Evolutionary conservation across 176 grass and related monocot genomes (phyloP), one percentile per base, ranked within the genome.

Genomic region (Dendrocalamus sinicus): DNA sequence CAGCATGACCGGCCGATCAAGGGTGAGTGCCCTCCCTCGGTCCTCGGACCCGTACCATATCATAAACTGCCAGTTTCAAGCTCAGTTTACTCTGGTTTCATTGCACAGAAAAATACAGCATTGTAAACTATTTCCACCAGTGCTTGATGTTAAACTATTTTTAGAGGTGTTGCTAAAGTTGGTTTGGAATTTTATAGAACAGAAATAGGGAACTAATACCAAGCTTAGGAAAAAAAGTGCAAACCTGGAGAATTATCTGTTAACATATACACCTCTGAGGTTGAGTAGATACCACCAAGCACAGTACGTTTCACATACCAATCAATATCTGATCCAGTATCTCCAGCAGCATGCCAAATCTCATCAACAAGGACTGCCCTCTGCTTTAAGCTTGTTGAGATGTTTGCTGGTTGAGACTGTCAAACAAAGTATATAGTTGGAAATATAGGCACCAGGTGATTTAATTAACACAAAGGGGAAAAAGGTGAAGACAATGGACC

Each of bases 251-350:
- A 99, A 86, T 96, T 89, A 83, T 99, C 96, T 32, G 96, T 95
- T 60, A 99, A 40, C 93, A 96, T 96, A 83, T 99, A 99, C 77
- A 99, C 92, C 89, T 96, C 96, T n/a, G 96, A 94, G 52, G 93
- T 89, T 55, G 96, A 99, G 90, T 99, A 99, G 83, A 99, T 94
- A 54, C 91, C 96, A 39, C 92, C 92, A 88, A 99, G 92, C 76
- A 99, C 84, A 77, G 93, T 92, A 70, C 93, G 87, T 69, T 99
- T 99, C 45, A 96, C 90, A 73, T 99, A 99, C 96, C 96, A 99
- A 86, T 99, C 93, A 45, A 99, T 84, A 85, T 99, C 90, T 60
- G 93, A 94, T 19, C 88, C 96, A 79, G 78, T 65, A 88, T 96
- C 93, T 73, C 96, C 90, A 82, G 90, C 93, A 70, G 84, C 90